phyloP scores from a whole-genome alignment of 2,329 filamentous ascomycete genomes.

The Sarocladiaceae sp. region DNA sequence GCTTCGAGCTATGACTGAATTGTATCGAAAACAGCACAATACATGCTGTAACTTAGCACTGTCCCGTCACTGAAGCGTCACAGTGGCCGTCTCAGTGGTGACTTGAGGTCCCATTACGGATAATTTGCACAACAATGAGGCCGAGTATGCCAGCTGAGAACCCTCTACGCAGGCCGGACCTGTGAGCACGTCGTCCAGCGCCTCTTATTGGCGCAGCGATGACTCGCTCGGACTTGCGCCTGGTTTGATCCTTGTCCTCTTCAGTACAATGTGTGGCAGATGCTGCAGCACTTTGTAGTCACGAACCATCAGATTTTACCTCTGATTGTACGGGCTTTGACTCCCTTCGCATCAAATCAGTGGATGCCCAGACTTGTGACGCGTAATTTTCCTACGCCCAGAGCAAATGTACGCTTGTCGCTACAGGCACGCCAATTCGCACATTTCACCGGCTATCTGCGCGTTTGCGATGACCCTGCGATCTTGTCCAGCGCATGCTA shows the following conservation, averaged over 20 bases:
- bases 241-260: background rate
- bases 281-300: background rate
- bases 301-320: no score
- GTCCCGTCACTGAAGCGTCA: no score
- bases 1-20: background rate
- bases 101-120: no score
- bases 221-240: background rate
- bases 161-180: no score
- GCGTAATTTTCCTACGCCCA: background rate
- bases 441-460: background rate
- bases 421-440: background rate
- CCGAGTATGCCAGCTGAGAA: background rate
- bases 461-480: background rate
- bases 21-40: no score
- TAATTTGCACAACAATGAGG: no score
- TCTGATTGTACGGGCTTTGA: no score
- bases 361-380: conserved; percentile 1
- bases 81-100: no score
- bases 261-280: conserved; percentile 3
- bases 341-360: background rate
- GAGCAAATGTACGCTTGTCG: background rate
- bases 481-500: background rate
- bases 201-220: background rate
- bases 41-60: no score
- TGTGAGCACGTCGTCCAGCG: no score